Evolutionary conservation across 208 protist species (phyloP), one percentile per base, ranked within the genome.

Genomic region (Acanthamoeba healyi): DNA sequence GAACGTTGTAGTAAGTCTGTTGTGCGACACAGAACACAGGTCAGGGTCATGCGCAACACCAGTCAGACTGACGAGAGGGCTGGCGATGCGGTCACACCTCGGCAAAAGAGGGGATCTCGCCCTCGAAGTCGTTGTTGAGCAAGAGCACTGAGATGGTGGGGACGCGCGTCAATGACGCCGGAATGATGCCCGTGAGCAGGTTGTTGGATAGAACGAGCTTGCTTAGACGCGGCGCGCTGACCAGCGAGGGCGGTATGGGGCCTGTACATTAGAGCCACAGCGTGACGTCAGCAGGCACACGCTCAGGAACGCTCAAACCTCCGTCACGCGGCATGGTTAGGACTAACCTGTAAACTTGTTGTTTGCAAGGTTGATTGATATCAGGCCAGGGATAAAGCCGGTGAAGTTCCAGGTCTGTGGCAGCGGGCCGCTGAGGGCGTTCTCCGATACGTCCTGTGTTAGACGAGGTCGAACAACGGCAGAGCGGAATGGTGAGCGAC

Each of bases 391-490:
- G 12, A 19, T 7, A 22, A 36, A 6, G 38, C 26, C 12, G 1
- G n/a, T 77, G 4, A 77, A 6, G 34, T 42, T 77, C 67, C 67
- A 77, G 6, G 1, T 15, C 1, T 26, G 4, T 3, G 67, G 67
- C 14, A 77, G 38, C 2, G 32, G n/a, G 19, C 67, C 67, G 4
- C 7, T 26, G 34, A 77, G 24, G 3, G 5, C 0, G 34, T 77
- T 77, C 24, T 77, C 7, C 10, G 67, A 77, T 7, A 77, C 36
- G 67, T 77, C 67, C 67, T 77, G 67, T 77, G 44, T 49, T 15
- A 49, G 44, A 49, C 4, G 44, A 12, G 7, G 44, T 12, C 44
- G 44, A n/a, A n/a, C n/a, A n/a, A n/a, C n/a, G n/a, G n/a, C n/a
- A n/a, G n/a, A n/a, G n/a, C n/a, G n/a, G n/a, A n/a, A n/a, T n/a